Base-by-base conservation (phyloP, 2,329 filamentous ascomycete species). In the Domatiomyces globalis region DNA sequence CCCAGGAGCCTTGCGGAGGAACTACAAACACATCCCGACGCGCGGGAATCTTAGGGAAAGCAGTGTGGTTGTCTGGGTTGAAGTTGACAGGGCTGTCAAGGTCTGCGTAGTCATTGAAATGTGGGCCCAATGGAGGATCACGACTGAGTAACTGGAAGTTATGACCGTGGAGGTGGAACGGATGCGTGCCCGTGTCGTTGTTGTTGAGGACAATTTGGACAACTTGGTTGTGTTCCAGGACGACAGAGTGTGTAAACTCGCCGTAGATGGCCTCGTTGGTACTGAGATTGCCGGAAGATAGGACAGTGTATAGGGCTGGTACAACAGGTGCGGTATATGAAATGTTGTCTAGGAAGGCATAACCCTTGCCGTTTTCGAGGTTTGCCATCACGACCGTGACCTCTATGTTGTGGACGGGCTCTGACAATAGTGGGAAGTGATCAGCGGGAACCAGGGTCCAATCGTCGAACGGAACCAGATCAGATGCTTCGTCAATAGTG, bases 401-500 rank as follows among this genome's bases (percentile, higher is more conserved):
- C 45, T 76, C 74, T 47, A 90, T 72, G 2, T 71, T 72, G 49
- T 79, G 74, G 62, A 84, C 79, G 2, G 52, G 81, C 6, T 79
- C 69, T 1, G 75, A 72, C 4, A 82, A 74, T 2, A 83, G 69
- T 7, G 73, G 68, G 65, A 79, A 69, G 45, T 78, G 75, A 62
- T 94, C 86, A 50, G 77, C 73, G 0, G 88, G 84, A 0, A 83
- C 73, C 0, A 94, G 75, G 0, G 68, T 73, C 56, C 84, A 79
- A 63, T 94, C 87, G 61, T 94, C 86, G 54, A 83, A 83, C 0
- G 80, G 75, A 17, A 81, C 69, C 45, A 87, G 80, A 2, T 77
- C 74, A 46, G 58, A 57, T 4, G 61, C 53, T 12, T 44, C 51
- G 1, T 58, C 57, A 10, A 63, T 60, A 0, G 54, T 60, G 45